Evolutionary conservation across 768 basidiomycete genomes (phyloP).

Genomic region (Boletus sp.): DNA sequence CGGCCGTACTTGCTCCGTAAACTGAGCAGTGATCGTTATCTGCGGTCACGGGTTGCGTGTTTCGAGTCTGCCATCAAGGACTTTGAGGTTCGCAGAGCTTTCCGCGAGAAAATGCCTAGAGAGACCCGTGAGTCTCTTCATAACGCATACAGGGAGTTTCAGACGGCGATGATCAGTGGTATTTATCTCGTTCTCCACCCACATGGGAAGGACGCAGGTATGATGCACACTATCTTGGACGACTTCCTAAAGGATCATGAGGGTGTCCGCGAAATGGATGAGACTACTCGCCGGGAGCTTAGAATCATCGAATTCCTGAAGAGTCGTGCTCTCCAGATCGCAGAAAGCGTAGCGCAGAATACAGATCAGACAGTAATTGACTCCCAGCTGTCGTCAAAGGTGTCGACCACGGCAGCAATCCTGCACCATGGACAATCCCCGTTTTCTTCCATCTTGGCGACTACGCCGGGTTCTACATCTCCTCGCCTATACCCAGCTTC

Average conservation of each 20-base stretch:
- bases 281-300: conserved; percentile 78
- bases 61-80: conserved; percentile 91
- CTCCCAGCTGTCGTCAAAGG: conserved; percentile 37
- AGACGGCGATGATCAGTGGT: conserved; percentile 86
- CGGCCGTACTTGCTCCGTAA: conserved; percentile 82
- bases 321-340: conserved; percentile 58
- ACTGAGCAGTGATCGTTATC: conserved; percentile 76
- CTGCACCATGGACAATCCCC: conserved; percentile 17
- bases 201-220: conserved; percentile 60
- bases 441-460: conserved; percentile 26
- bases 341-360: conserved; percentile 32
- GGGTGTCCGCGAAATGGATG: conserved; percentile 63
- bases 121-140: conserved; percentile 70
- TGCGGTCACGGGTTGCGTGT: conserved; percentile 79
- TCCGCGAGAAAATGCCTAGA: conserved; percentile 57
- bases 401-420: conserved; percentile 8
- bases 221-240: conserved; percentile 80
- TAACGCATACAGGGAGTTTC: conserved; percentile 85
- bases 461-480: conserved; percentile 18
- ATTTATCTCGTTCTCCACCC: conserved; percentile 84
- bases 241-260: conserved; percentile 64
- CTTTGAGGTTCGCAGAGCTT: conserved; percentile 72
- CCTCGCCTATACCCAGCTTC: conserved; percentile 29
- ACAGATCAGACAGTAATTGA: conserved; percentile 14
- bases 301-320: conserved; percentile 84